Conservation (phyloP, 805 yeast genomes). For the Zygotorulaspora chibaensis region DNA sequence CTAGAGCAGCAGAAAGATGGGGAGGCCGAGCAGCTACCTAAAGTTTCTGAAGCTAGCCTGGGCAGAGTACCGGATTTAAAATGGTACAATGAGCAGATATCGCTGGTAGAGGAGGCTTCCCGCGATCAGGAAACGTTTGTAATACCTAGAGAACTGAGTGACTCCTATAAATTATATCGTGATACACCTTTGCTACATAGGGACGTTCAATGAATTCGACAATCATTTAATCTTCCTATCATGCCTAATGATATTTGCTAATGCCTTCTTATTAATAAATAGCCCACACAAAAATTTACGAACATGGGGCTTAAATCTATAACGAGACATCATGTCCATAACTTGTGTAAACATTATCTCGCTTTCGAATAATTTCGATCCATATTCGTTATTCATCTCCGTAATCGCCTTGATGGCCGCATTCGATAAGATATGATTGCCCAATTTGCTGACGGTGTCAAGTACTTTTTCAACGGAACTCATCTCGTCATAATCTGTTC, state of each 20-base stretch:
- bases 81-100: constrained; percentile 29
- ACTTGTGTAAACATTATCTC: constrained; percentile 52
- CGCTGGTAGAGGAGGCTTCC: constrained; percentile 10
- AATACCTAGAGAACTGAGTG: constrained; percentile 26
- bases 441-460: constrained; percentile 47
- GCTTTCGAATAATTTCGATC: constrained; percentile 49
- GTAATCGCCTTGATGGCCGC: constrained; percentile 56
- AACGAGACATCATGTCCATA: constrained; percentile 49
- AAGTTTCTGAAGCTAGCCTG: constrained; percentile 17
- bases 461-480: constrained; percentile 26
- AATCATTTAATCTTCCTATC: constrained; percentile 34
- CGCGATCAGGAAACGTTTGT: constrained; percentile 8
- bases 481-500: constrained; percentile 28
- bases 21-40: constrained; percentile 8
- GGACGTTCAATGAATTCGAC: constrained; percentile 7
- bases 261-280: constrained; percentile 48
- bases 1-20: constrained; percentile 1
- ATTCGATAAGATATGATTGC: constrained; percentile 51
- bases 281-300: constrained; percentile 64
- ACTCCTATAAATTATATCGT: constrained; percentile 27
- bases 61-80: constrained; percentile 24
- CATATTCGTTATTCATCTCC: constrained; percentile 46
- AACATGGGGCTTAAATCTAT: constrained; percentile 55
- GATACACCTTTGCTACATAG: constrained; percentile 29
- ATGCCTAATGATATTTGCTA: constrained; percentile 48